Evolutionary conservation across 2,329 filamentous ascomycete species (phyloP), one percentile per base, ranked within the genome.

Genomic region (Nothomitra cinnamomea): DNA sequence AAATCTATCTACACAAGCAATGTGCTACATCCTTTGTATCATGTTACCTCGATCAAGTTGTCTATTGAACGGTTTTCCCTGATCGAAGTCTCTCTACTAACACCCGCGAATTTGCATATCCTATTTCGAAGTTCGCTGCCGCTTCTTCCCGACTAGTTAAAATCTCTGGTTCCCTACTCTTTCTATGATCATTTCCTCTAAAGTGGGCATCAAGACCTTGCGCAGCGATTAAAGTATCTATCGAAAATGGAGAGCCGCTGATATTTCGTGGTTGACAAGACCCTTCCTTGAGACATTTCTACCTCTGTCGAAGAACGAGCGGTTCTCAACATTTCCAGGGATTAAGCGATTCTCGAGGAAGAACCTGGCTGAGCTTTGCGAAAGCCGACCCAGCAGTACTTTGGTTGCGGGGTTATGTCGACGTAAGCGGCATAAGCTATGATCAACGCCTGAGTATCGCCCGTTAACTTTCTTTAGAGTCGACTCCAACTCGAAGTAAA

Each of bases 401-500:
- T 57, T 32, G 35, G 60, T 56, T 41, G 53, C 51, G 35, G 54
- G 52, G 51, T 40, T 52, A 47, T 47, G 35, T 32, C 57, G 53
- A 48, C 54, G 55, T 43, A 55, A 54, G 21, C 56, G 54, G 45
- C 56, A 61, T 2, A 60, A 50, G 54, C 60, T 60, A 53, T 58
- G 51, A 48, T 58, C 55, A 42, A 51, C 57, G 48, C 53, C 57
- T 52, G 22, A 55, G 43, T 60, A 61, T 55, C 45, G 43, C 8
- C 56, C 54, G 24, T 58, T 58, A 28, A 55, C 55, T 45, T 57
- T 59, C 41, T 32, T 35, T 15, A 57, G 58, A 42, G 60, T 42
- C n/a, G 28, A 40, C 32, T 58, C 56, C 24, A 62, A 41, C 52
- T 61, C 55, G 47, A 61, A 61, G 25, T 61, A 45, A 54, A 62